A percentile compares a stretch with the other conserved stretches of the same genome.
These are phyloP conservation scores for Claviceps paspali DNA, from an alignment of 2,329 filamentous ascomycete species.

Conservation along the genomic window DNA sequence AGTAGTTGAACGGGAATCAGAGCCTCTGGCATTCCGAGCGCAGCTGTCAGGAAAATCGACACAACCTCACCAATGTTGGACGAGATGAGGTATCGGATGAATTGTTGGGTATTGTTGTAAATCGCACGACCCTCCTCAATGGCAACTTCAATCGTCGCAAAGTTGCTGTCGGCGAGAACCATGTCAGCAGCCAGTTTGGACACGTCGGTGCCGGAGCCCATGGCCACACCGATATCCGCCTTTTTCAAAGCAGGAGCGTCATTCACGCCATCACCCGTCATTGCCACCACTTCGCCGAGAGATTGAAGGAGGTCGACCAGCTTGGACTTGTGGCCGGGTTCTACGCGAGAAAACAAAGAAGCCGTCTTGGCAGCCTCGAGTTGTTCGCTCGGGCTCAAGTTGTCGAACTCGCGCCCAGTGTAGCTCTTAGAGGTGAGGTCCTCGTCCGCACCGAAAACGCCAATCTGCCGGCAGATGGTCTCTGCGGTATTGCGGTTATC, in stretches of 20 bases:
- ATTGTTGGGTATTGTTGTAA: slow-evolving; percentile 99
- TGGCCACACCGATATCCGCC: slow-evolving; percentile 95
- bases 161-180: slow-evolving; percentile 97
- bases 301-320: slow-evolving; percentile 92
- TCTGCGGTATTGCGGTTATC: slow-evolving; percentile 97
- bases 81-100: slow-evolving; percentile 97
- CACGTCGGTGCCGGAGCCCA: slow-evolving; percentile 96
- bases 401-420: slow-evolving; percentile 89
- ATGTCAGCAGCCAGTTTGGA: slow-evolving; percentile 95
- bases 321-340: slow-evolving; percentile 93
- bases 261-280: slow-evolving; percentile 98
- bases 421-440: slow-evolving; percentile 83
- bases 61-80: slow-evolving; percentile 99
- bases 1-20: slow-evolving; percentile 92
- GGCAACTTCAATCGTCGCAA: slow-evolving; percentile 89
- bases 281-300: slow-evolving; percentile 85
- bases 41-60: slow-evolving; percentile 94
- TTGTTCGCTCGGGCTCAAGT: slow-evolving; percentile 62
- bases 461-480: slow-evolving; percentile 94
- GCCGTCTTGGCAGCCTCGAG: slow-evolving; percentile 71
- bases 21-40: slow-evolving; percentile 92
- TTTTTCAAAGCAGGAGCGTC: slow-evolving; percentile 97
- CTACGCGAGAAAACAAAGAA: slow-evolving; percentile 88
- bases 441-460: slow-evolving; percentile 71
- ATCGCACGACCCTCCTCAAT: slow-evolving; percentile 96